Evolutionary conservation across 2,329 filamentous ascomycete genomes (phyloP).

Genomic region (Fusarium metavorans): DNA sequence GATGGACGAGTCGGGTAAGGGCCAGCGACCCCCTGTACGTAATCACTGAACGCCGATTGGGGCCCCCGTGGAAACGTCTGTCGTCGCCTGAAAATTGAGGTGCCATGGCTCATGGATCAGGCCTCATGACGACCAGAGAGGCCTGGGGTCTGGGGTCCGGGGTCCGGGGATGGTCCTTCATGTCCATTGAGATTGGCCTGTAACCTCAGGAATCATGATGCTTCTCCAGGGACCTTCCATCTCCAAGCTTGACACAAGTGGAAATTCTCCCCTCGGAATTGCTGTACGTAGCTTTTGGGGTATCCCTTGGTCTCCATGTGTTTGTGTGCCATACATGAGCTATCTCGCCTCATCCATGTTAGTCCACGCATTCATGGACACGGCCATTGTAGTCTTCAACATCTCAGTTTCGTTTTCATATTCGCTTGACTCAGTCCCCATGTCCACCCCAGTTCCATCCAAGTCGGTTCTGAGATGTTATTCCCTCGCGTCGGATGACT

Average conservation of each 20-base stretch:
- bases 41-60: not conserved
- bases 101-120: slow-evolving; percentile 4
- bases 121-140: not conserved
- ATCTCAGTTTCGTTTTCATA: not conserved
- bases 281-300: not conserved
- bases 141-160: not conserved
- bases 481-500: not conserved
- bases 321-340: not conserved
- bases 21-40: not conserved
- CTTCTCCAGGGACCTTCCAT: not conserved
- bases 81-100: slow-evolving; percentile 6
- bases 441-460: not conserved
- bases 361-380: not conserved
- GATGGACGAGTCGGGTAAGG: not conserved
- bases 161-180: not conserved
- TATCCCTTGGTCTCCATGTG: not conserved
- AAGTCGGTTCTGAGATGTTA: not conserved
- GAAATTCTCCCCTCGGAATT: not conserved
- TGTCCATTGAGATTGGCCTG: not conserved
- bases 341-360: not conserved
- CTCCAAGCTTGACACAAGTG: not conserved
- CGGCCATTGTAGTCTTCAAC: not conserved
- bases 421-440: not conserved
- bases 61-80: not conserved
- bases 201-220: slow-evolving; percentile 5